Evolutionary conservation across 768 basidiomycete species (phyloP).

Genomic region (Trametes cingulata): DNA sequence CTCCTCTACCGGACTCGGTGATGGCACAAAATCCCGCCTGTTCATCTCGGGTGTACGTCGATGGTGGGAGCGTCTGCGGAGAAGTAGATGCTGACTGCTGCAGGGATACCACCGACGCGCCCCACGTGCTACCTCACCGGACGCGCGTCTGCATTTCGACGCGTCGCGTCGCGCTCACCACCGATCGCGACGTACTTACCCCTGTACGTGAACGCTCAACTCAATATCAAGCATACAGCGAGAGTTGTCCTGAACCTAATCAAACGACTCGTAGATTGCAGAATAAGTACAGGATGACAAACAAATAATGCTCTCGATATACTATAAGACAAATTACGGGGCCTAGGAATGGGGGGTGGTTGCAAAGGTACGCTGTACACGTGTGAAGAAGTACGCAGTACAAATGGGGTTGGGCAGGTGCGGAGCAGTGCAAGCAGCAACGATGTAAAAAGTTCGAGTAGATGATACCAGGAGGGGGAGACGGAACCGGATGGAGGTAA

Average conservation of each 20-base stretch:
- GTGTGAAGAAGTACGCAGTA: constrained; percentile 31
- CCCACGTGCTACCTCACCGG: constrained; percentile 7
- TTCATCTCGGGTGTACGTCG: not conserved
- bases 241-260: constrained; percentile 19
- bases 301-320: constrained; percentile 63
- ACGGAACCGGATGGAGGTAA: not conserved
- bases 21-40: constrained; percentile 3
- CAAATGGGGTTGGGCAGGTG: constrained; percentile 16
- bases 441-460: constrained; percentile 24
- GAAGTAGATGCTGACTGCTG: not conserved
- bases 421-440: constrained; percentile 22
- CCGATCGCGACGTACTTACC: not conserved
- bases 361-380: constrained; percentile 37
- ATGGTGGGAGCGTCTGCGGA: not conserved
- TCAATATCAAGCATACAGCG: not conserved
- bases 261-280: constrained; percentile 32
- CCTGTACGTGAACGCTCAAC: not conserved
- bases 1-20: constrained; percentile 22
- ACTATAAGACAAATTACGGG: constrained; percentile 66
- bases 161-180: not conserved
- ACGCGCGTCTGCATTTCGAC: not conserved
- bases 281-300: constrained; percentile 76
- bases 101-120: not conserved
- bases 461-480: constrained; percentile 11
- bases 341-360: constrained; percentile 30